Evolutionary conservation across 768 basidiomycete genomes (phyloP).

Genomic region (Candolleomyces eurysporus): DNA sequence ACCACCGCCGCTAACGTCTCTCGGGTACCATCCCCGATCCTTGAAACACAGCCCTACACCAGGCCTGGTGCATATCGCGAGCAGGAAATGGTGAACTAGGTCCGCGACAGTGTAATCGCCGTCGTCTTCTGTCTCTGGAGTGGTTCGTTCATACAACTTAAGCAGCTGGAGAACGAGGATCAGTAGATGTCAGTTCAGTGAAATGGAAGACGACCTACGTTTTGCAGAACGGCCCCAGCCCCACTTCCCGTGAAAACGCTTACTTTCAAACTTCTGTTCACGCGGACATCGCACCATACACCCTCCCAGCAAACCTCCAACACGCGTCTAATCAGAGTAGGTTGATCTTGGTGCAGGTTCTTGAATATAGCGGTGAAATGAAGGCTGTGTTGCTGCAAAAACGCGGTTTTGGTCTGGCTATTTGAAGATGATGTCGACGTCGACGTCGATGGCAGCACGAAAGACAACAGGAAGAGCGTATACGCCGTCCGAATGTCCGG

Average conservation of each 20-base stretch:
- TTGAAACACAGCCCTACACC: slow-evolving; percentile 86
- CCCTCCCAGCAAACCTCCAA: slow-evolving; percentile 77
- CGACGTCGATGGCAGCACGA: slow-evolving; percentile 48
- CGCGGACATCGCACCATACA: slow-evolving; percentile 70
- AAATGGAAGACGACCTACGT: slow-evolving; percentile 34
- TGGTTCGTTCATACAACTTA: slow-evolving; percentile 68
- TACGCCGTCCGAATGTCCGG: slow-evolving; percentile 84
- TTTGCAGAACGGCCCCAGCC: slow-evolving; percentile 17
- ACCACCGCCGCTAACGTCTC: slow-evolving; percentile 50
- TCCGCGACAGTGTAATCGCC: slow-evolving; percentile 70
- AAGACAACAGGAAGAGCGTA: slow-evolving; percentile 69
- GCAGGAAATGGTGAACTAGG: slow-evolving; percentile 82
- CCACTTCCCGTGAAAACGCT: slow-evolving; percentile 45
- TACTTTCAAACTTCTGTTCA: slow-evolving; percentile 72
- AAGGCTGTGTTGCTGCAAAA: slow-evolving; percentile 72
- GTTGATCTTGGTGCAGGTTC: slow-evolving; percentile 65
- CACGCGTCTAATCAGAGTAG: slow-evolving; percentile 55
- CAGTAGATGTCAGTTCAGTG: slow-evolving; percentile 51
- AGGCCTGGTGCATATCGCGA: slow-evolving; percentile 78
- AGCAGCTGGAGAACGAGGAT: slow-evolving; percentile 44
- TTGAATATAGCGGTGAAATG: slow-evolving; percentile 70
- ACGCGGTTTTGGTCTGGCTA: slow-evolving; percentile 51
- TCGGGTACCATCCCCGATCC: slow-evolving; percentile 89
- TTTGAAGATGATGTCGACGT: slow-evolving; percentile 18
- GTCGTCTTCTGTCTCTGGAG: slow-evolving; percentile 43